These are phyloP conservation scores for Deinandra increscens DNA, from an alignment of 129 eudicot species.

Conservation along the genomic window DNA sequence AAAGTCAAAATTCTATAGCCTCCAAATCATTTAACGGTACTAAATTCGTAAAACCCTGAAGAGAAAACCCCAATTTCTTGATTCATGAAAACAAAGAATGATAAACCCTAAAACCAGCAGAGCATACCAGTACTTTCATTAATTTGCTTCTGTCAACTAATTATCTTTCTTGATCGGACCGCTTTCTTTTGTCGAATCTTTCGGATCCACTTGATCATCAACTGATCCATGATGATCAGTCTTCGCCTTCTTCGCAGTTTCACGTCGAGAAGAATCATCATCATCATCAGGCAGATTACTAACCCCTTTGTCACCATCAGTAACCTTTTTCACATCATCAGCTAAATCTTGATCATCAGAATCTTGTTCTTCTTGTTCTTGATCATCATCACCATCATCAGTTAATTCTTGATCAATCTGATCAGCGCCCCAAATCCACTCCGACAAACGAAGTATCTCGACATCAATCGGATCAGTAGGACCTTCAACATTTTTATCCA, in stretches of 20 bases:
- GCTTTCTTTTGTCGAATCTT: not conserved
- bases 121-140: not conserved
- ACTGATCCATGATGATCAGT: not conserved
- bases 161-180: not conserved
- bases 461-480: slow-evolving; percentile 11
- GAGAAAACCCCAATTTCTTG: too few species aligned
- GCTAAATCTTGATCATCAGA: too few species aligned
- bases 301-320: too few species aligned
- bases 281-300: too few species aligned
- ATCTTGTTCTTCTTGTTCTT: too few species aligned
- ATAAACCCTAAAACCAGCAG: not conserved
- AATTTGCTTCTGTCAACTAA: not conserved
- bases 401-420: not conserved
- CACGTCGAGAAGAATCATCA: not conserved
- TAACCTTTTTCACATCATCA: too few species aligned
- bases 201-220: not conserved
- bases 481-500: slow-evolving; percentile 9
- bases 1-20: slow-evolving; percentile 21
- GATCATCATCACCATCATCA: slow-evolving; percentile 2
- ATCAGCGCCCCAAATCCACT: slow-evolving; percentile 26
- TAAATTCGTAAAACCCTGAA: too few species aligned
- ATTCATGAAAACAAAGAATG: not conserved
- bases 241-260: too few species aligned
- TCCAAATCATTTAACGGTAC: too few species aligned
- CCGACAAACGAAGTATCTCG: slow-evolving; percentile 3